phyloP scores from a whole-genome alignment of 208 protist species.

The Trypanosoma lewisi region DNA sequence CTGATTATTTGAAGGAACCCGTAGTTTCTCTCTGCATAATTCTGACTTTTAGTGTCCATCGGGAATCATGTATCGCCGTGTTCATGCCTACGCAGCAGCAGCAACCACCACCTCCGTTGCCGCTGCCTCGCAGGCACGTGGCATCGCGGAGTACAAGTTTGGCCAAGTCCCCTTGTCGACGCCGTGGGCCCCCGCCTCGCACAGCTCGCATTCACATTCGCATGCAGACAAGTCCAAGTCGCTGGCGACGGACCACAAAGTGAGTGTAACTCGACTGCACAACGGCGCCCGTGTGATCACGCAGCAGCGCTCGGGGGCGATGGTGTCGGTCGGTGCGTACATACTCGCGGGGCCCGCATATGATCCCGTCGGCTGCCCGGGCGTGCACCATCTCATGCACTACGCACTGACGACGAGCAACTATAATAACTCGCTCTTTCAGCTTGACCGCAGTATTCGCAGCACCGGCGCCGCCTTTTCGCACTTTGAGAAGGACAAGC shows the following conservation, averaged over 20 bases:
- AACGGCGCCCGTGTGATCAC: slow-evolving; percentile 83
- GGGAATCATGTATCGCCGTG: slow-evolving; percentile 51
- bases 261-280: slow-evolving; percentile 68
- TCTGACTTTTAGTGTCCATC: neutral
- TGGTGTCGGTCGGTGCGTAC: slow-evolving; percentile 82
- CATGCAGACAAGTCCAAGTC: neutral
- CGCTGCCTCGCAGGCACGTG: slow-evolving; percentile 33
- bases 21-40: neutral
- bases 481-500: slow-evolving; percentile 82
- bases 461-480: slow-evolving; percentile 67
- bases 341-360: slow-evolving; percentile 78
- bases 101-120: slow-evolving; percentile 22
- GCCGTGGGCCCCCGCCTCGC: slow-evolving; percentile 25
- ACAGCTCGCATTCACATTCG: neutral
- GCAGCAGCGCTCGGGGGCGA: slow-evolving; percentile 63
- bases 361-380: slow-evolving; percentile 69
- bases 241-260: slow-evolving; percentile 17
- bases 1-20: neutral
- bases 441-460: slow-evolving; percentile 81
- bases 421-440: slow-evolving; percentile 82
- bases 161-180: slow-evolving; percentile 57
- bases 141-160: slow-evolving; percentile 80
- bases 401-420: slow-evolving; percentile 76
- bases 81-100: slow-evolving; percentile 15
- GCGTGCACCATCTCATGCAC: slow-evolving; percentile 73